A percentile compares a stretch with the other conserved stretches of the same genome.
Conservation (phyloP, 805 yeast genomes). For the Candida fluviatilis region DNA sequence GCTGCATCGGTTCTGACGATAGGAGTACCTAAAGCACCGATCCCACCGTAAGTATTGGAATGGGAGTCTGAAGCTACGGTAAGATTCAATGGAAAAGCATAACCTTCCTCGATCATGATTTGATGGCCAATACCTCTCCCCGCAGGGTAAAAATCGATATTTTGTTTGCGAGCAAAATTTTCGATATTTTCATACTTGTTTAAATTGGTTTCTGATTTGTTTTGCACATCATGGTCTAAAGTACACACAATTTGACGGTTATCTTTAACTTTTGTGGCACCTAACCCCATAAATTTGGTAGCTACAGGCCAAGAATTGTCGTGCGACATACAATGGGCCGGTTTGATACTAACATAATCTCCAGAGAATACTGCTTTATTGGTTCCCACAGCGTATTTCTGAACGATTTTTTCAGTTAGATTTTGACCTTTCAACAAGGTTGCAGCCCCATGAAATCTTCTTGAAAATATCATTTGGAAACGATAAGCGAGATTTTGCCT, state of each 20-base stretch:
- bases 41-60: constrained; percentile 96
- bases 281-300: constrained; percentile 89
- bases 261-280: constrained; percentile 79
- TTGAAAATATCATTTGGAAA: background rate
- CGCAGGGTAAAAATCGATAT: constrained; percentile 95
- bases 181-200: constrained; percentile 86
- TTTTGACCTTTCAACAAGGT: constrained; percentile 57
- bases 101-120: constrained; percentile 98
- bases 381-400: constrained; percentile 85
- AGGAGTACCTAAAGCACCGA: constrained; percentile 95
- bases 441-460: constrained; percentile 1
- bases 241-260: constrained; percentile 93
- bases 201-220: constrained; percentile 82
- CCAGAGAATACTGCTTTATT: constrained; percentile 80
- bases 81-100: constrained; percentile 89
- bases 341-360: constrained; percentile 91
- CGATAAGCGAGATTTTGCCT: no score
- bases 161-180: constrained; percentile 83
- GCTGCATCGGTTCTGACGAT: constrained; percentile 99
- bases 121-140: constrained; percentile 99
- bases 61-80: constrained; percentile 98
- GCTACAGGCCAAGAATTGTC: constrained; percentile 99
- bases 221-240: constrained; percentile 96
- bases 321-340: constrained; percentile 98
- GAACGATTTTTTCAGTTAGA: constrained; percentile 93